These are phyloP conservation scores for Calonectria naviculata DNA, from an alignment of 2,329 filamentous ascomycete genomes.

Conservation along the genomic window DNA sequence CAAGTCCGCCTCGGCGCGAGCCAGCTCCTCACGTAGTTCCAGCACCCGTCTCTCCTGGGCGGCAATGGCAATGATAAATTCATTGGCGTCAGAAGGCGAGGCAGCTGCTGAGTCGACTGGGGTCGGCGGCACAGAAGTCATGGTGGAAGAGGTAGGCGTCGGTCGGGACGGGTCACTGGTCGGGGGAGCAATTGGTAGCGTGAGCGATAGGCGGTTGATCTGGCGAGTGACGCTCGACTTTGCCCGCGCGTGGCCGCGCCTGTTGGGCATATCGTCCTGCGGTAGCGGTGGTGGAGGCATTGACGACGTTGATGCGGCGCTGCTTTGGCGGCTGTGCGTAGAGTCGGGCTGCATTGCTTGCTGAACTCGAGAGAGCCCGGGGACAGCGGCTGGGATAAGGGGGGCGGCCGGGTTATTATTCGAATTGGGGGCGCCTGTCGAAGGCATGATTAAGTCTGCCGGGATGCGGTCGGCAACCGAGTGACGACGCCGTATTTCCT, in stretches of 20 bases:
- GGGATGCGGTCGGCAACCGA: constrained; percentile 51
- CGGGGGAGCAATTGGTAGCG: constrained; percentile 69
- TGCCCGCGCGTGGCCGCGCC: constrained; percentile 59
- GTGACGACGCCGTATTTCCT: constrained; percentile 53
- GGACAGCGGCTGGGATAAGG: constrained; percentile 20
- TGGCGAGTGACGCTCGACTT: constrained; percentile 64
- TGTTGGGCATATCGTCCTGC: constrained; percentile 50
- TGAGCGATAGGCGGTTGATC: constrained; percentile 69
- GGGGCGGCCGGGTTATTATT: constrained; percentile 25
- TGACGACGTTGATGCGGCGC: constrained; percentile 30
- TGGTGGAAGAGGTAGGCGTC: constrained; percentile 54
- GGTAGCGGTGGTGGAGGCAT: constrained; percentile 52
- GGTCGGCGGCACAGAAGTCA: constrained; percentile 60
- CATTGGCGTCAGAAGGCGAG: constrained; percentile 66
- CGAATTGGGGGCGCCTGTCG: constrained; percentile 36
- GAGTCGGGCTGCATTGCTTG: constrained; percentile 25
- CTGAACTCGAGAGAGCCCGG: constrained; percentile 25
- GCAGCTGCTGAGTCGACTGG: constrained; percentile 56
- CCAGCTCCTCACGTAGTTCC: constrained; percentile 91
- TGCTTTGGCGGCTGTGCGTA: constrained; percentile 29
- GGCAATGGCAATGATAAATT: constrained; percentile 89
- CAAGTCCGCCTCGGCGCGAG: constrained; percentile 82
- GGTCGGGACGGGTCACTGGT: constrained; percentile 64
- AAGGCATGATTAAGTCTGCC: constrained; percentile 38
- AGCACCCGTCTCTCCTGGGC: constrained; percentile 91